Base-by-base conservation (phyloP, 2,329 filamentous ascomycete genomes). In the Fragosphaeria purpurea region DNA sequence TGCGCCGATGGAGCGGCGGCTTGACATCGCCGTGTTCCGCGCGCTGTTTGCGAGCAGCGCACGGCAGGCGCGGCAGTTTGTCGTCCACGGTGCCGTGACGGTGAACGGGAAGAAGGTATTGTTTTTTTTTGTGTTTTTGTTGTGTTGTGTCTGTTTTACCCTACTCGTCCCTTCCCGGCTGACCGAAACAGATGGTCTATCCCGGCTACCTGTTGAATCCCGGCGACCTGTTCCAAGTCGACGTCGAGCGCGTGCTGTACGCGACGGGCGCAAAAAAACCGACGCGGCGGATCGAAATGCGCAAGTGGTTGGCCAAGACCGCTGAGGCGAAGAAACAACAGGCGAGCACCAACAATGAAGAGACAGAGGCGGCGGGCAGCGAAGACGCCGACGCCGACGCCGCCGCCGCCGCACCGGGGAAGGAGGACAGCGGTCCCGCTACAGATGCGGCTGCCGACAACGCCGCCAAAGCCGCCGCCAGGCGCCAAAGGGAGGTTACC, bases 181-280 rank as follows among this genome's bases (percentile, higher is more conserved):
- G 33, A 39, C 22, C 22, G 22, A 22, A 22, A 22, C 50, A 95
- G 91, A 95, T 97, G 86, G 76, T 79, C 56, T 87, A 93, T 63
- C 90, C 93, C 7, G 86, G 88, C 50, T 98, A 98, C 67, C 82
- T 89, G 57, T 79, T 98, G 40, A 98, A 98, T 67, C 94, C 93
- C 3, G 93, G 93, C 59, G 93, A 98, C 66, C 88, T 98, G 82
- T 98, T 98, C 75, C 88, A 95, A 65, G 91, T 98, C 60, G 86
- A 96, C 22, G 77, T 86, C 38, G 88, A 95, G 40, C 82, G 84
- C 59, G 93, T 98, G 51, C 76, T 98, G 67, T 90, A 79, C 61
- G 91, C 88, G 37, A 95, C 90, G 1, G 93, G 93, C 52, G 76
- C 78, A 32, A 77, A 79, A 46, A 93, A 89, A 68, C 67, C 75